These are phyloP conservation scores for rapeseed (Brassica napus) DNA, from an alignment of 345 rosid species.

Conservation along the genomic window DNA sequence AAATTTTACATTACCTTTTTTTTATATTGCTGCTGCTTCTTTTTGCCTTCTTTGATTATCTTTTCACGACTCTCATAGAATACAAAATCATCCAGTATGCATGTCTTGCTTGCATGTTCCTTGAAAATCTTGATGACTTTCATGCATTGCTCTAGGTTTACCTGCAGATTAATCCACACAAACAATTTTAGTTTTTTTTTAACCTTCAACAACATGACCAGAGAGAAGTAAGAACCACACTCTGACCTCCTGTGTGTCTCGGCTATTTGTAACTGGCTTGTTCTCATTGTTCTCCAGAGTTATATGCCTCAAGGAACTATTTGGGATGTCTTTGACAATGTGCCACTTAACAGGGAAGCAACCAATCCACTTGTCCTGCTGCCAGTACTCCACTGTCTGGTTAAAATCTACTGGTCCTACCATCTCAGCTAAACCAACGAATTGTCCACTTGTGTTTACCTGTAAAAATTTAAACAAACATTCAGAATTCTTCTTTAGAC, in stretches of 20 bases:
- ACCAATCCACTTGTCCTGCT: conserved; percentile 84
- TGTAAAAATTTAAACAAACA: conserved; percentile 32
- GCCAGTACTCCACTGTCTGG: conserved; percentile 74
- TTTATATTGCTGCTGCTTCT: conserved; percentile 47
- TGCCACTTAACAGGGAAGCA: conserved; percentile 90
- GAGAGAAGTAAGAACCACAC: not conserved
- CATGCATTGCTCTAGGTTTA: conserved; percentile 52
- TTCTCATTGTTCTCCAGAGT: conserved; percentile 80
- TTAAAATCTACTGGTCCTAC: conserved; percentile 69
- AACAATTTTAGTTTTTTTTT: not conserved
- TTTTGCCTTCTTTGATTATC: conserved; percentile 53
- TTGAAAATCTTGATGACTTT: conserved; percentile 57
- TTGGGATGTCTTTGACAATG: conserved; percentile 75
- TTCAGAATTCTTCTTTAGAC: not conserved
- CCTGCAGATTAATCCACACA: conserved; percentile 39
- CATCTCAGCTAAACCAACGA: conserved; percentile 89
- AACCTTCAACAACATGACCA: not conserved
- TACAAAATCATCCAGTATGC: conserved; percentile 61
- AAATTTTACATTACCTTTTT: conserved; percentile 46
- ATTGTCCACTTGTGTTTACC: conserved; percentile 86
- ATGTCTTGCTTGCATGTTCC: conserved; percentile 51
- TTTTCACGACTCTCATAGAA: conserved; percentile 58
- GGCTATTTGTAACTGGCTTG: conserved; percentile 80
- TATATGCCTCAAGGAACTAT: conserved; percentile 67
- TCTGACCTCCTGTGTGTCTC: conserved; percentile 83